These are phyloP conservation scores for Achlya hypogyna DNA, from an alignment of 352 stramenopile species.

Conservation along the genomic window DNA sequence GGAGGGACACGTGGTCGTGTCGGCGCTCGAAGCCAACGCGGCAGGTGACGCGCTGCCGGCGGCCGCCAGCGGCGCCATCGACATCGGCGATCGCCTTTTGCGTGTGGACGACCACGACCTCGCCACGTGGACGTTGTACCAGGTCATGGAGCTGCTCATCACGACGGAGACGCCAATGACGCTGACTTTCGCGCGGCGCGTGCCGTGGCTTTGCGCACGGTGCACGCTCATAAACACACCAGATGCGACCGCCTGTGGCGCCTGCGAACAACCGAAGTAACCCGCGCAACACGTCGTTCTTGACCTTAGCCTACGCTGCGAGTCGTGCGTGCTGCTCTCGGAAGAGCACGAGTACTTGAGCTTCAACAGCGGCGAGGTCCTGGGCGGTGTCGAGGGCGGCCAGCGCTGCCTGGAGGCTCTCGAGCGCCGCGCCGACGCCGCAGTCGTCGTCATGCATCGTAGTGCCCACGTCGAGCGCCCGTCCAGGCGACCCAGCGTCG, in stretches of 20 bases:
- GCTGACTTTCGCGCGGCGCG: slow-evolving; percentile 50
- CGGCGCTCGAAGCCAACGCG: slow-evolving; percentile 49
- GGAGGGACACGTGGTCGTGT: slow-evolving; percentile 23
- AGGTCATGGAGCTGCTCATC: slow-evolving; percentile 58
- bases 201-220: slow-evolving; percentile 52
- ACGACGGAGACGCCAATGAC: slow-evolving; percentile 59
- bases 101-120: slow-evolving; percentile 48
- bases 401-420: slow-evolving; percentile 69
- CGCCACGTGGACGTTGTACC: slow-evolving; percentile 33
- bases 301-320: no score
- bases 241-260: slow-evolving; percentile 31
- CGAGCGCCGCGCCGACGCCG: slow-evolving; percentile 72
- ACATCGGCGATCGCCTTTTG: slow-evolving; percentile 44
- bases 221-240: slow-evolving; percentile 67
- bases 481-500: slow-evolving; percentile 25
- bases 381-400: background rate
- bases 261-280: slow-evolving; percentile 30
- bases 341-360: background rate
- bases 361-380: background rate
- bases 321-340: background rate
- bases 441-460: slow-evolving; percentile 44
- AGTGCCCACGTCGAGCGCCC: background rate
- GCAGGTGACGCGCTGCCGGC: slow-evolving; percentile 45
- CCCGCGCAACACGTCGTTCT: no score
- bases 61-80: slow-evolving; percentile 59